phyloP scores from a whole-genome alignment of 2,329 filamentous ascomycete genomes.

The Xylariaceae sp. region DNA sequence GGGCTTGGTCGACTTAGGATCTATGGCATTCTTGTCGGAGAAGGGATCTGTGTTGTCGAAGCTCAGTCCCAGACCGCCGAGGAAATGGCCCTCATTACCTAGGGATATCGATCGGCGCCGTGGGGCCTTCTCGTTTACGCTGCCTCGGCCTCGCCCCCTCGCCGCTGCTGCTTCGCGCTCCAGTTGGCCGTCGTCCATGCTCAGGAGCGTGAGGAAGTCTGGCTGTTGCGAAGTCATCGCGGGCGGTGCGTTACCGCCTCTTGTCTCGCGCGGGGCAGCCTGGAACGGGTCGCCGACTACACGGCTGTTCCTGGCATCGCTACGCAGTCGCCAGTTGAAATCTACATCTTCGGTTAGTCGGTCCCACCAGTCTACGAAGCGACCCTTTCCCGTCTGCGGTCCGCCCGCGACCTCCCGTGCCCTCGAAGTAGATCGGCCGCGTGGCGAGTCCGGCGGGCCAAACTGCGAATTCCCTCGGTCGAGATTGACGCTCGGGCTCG shows the following conservation, averaged over 20 bases:
- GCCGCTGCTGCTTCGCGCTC: slow-evolving; percentile 15
- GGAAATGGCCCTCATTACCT: slow-evolving; percentile 44
- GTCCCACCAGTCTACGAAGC: slow-evolving; percentile 50
- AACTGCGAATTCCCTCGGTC: slow-evolving; percentile 59
- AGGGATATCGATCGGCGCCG: slow-evolving; percentile 37
- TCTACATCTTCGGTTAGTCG: slow-evolving; percentile 45
- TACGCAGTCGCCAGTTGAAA: slow-evolving; percentile 42
- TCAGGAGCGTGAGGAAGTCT: slow-evolving; percentile 48
- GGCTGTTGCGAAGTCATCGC: slow-evolving; percentile 41
- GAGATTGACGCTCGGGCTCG: slow-evolving; percentile 49
- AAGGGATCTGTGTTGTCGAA: slow-evolving; percentile 48
- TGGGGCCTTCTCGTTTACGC: slow-evolving; percentile 28
- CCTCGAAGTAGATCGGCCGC: slow-evolving; percentile 43
- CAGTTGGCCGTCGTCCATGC: slow-evolving; percentile 47
- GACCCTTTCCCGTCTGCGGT: slow-evolving; percentile 39
- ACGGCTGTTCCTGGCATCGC: slow-evolving; percentile 31
- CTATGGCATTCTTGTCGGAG: slow-evolving; percentile 48
- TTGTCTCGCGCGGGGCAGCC: slow-evolving; percentile 31
- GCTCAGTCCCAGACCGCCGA: slow-evolving; percentile 44
- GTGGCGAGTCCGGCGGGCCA: slow-evolving; percentile 35
- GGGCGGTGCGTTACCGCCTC: slow-evolving; percentile 20
- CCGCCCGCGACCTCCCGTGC: slow-evolving; percentile 21
- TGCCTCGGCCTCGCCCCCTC: slow-evolving; percentile 8
- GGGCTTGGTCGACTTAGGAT: slow-evolving; percentile 44
- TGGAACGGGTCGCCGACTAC: slow-evolving; percentile 32